Conservation (phyloP, 208 protist species). For the Trypanosoma boissoni region DNA sequence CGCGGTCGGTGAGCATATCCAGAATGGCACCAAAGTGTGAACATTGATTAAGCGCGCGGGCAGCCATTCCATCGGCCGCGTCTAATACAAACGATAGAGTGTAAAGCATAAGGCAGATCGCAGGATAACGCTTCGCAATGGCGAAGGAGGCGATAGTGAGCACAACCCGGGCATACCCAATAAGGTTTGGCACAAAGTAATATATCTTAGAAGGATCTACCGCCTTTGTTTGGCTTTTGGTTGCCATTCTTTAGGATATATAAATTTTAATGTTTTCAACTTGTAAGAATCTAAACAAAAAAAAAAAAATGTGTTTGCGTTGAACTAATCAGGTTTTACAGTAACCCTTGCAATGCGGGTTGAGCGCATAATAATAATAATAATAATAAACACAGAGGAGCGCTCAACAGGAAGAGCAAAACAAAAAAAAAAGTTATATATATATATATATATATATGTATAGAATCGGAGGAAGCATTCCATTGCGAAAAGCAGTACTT, state of each 20-base stretch:
- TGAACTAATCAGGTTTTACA: no score
- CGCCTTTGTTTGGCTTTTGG: neutral
- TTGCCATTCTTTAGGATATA: constrained; percentile 1
- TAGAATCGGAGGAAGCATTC: neutral
- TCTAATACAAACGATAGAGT: constrained; percentile 83
- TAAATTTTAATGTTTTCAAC: no score
- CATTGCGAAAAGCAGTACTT: no score
- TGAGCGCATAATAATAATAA: no score
- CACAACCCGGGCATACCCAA: constrained; percentile 86
- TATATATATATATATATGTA: neutral
- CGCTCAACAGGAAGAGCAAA: no score
- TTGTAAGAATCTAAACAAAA: no score
- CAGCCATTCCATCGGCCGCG: constrained; percentile 87
- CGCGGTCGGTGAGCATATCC: constrained; percentile 94
- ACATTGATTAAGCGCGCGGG: constrained; percentile 83
- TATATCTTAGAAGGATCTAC: constrained; percentile 9
- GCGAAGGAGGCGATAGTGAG: constrained; percentile 68
- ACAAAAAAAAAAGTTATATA: neutral
- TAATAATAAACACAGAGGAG: no score
- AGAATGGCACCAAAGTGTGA: constrained; percentile 92
- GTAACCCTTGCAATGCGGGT: no score
- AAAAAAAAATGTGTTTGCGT: no score
- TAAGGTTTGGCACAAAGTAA: constrained; percentile 75
- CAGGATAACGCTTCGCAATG: constrained; percentile 61
- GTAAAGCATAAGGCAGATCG: constrained; percentile 79